These are phyloP conservation scores for Fusarium sacchari DNA, from an alignment of 2,329 filamentous ascomycete species.

Conservation along the genomic window DNA sequence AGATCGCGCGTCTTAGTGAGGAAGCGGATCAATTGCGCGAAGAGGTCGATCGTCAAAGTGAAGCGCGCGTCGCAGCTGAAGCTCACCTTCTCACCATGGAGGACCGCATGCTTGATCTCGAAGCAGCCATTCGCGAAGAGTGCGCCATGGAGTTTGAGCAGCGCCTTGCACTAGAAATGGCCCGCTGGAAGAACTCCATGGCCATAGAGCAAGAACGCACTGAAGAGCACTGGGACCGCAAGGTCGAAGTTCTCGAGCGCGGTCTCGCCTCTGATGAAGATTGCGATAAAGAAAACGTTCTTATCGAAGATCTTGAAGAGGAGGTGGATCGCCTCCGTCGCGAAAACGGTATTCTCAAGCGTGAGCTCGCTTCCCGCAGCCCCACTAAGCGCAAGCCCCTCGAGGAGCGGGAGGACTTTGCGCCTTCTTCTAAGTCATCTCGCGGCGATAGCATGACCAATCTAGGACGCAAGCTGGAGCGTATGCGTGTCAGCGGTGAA, in stretches of 20 bases:
- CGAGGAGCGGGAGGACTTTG: conserved; percentile 62
- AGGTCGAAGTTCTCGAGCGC: conserved; percentile 74
- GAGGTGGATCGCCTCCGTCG: conserved; percentile 77
- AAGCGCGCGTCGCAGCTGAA: conserved; percentile 76
- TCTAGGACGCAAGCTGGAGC: conserved; percentile 61
- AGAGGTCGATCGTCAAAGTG: conserved; percentile 76
- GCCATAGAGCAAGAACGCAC: conserved; percentile 81
- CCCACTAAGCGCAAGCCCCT: conserved; percentile 69
- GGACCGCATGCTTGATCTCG: conserved; percentile 72
- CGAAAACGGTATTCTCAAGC: conserved; percentile 71
- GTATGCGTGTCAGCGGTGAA: conserved; percentile 58
- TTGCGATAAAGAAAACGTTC: conserved; percentile 69
- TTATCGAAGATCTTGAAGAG: conserved; percentile 71
- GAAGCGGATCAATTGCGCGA: conserved; percentile 80
- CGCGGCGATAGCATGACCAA: conserved; percentile 46
- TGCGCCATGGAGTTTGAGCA: conserved; percentile 88
- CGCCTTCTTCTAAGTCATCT: conserved; percentile 29
- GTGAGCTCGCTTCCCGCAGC: conserved; percentile 71
- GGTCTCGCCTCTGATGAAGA: conserved; percentile 59
- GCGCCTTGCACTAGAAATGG: conserved; percentile 77
- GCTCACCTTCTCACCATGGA: conserved; percentile 76
- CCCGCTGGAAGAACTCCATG: conserved; percentile 82
- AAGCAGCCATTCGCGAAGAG: conserved; percentile 88
- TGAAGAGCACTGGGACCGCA: conserved; percentile 88
- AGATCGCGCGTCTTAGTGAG: conserved; percentile 77